A percentile compares a stretch with the other conserved stretches of the same genome.
These are phyloP conservation scores for Scheffersomyces stipitis DNA, from an alignment of 805 yeast genomes.

Conservation along the genomic window DNA sequence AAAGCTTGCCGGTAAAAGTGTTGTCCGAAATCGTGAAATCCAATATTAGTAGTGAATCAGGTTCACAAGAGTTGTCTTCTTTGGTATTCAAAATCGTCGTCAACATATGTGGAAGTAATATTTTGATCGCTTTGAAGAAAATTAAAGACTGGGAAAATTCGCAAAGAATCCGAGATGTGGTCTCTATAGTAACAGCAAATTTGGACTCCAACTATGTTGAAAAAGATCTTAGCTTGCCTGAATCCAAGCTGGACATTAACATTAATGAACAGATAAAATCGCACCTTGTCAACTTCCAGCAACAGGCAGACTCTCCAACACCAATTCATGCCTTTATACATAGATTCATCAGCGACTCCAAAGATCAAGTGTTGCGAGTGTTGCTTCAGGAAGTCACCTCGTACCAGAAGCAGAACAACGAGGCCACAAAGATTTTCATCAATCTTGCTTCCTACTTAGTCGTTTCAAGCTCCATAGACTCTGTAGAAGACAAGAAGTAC, in stretches of 20 bases:
- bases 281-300: background rate
- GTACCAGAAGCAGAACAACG: constrained; percentile 20
- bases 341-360: background rate
- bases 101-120: constrained; percentile 18
- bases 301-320: background rate
- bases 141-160: constrained; percentile 11
- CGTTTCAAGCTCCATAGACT: constrained; percentile 14
- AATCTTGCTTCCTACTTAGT: constrained; percentile 20
- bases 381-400: background rate
- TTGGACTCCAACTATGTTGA: constrained; percentile 9
- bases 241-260: constrained; percentile 1
- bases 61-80: constrained; percentile 9
- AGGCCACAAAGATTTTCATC: constrained; percentile 23
- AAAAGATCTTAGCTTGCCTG: background rate
- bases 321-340: background rate
- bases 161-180: constrained; percentile 12
- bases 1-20: constrained; percentile 16
- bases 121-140: constrained; percentile 14
- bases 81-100: constrained; percentile 24
- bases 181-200: constrained; percentile 6
- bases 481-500: constrained; percentile 16
- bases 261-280: constrained; percentile 3
- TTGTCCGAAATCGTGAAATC: constrained; percentile 26
- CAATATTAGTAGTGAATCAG: constrained; percentile 14
- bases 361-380: background rate